Conservation (phyloP, 805 yeast species). For the Nakazawaea holstii region DNA sequence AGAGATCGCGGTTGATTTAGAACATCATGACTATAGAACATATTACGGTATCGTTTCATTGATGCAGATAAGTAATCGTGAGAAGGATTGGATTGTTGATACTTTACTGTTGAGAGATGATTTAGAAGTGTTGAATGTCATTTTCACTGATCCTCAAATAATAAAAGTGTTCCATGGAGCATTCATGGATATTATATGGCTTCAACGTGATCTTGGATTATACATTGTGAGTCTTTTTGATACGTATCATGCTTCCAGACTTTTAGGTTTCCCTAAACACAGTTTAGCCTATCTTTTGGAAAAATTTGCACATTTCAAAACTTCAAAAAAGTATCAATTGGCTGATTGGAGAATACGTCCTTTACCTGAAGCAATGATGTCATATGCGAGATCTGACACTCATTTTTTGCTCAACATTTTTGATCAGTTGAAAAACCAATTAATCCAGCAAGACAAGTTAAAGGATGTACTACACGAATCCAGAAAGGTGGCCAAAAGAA, state of each 20-base stretch:
- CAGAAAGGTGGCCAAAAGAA: slow-evolving; percentile 69
- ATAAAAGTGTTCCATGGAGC: slow-evolving; percentile 95
- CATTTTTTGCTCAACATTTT: slow-evolving; percentile 82
- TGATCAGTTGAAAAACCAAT: slow-evolving; percentile 62
- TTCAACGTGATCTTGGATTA: slow-evolving; percentile 90
- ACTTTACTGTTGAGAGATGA: slow-evolving; percentile 76
- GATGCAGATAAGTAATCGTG: slow-evolving; percentile 85
- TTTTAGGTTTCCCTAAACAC: slow-evolving; percentile 73
- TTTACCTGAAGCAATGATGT: slow-evolving; percentile 62
- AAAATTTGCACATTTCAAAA: slow-evolving; percentile 71
- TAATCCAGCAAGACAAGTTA: slow-evolving; percentile 46
- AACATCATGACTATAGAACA: slow-evolving; percentile 90
- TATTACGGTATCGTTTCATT: slow-evolving; percentile 87
- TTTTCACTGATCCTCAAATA: slow-evolving; percentile 77
- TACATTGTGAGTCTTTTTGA: slow-evolving; percentile 88
- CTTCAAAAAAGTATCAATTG: slow-evolving; percentile 90
- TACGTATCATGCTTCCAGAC: slow-evolving; percentile 84
- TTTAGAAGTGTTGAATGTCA: slow-evolving; percentile 56
- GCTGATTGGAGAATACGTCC: slow-evolving; percentile 98
- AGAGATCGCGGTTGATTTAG: slow-evolving; percentile 89
- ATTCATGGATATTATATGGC: slow-evolving; percentile 93
- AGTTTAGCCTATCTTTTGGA: slow-evolving; percentile 84
- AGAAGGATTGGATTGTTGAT: slow-evolving; percentile 84
- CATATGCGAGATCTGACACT: slow-evolving; percentile 93
- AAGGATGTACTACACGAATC: slow-evolving; percentile 69